phyloP scores from a whole-genome alignment of 2,329 filamentous ascomycete genomes.

The Xenoacremonium recifei region DNA sequence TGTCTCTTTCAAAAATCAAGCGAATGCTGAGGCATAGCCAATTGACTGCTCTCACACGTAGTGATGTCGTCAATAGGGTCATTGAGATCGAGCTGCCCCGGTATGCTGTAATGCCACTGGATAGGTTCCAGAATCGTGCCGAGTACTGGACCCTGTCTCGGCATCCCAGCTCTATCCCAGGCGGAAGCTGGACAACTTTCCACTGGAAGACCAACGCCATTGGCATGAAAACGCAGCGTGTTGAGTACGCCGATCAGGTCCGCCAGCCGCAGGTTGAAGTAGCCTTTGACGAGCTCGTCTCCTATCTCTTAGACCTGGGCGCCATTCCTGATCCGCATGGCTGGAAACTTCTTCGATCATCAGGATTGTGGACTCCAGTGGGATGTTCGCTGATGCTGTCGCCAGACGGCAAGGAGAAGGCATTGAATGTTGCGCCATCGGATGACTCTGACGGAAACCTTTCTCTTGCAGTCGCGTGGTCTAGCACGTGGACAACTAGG shows the following conservation, averaged over 20 bases:
- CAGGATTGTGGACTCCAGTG: slow-evolving; percentile 59
- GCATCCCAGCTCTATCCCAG: slow-evolving; percentile 52
- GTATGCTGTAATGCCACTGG: slow-evolving; percentile 60
- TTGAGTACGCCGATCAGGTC: slow-evolving; percentile 60
- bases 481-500: slow-evolving; percentile 51
- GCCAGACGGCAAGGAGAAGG: slow-evolving; percentile 47
- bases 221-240: slow-evolving; percentile 59
- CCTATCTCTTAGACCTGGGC: slow-evolving; percentile 62
- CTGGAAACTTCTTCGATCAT: slow-evolving; percentile 55
- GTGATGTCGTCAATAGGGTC: slow-evolving; percentile 63
- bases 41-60: slow-evolving; percentile 59
- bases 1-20: slow-evolving; percentile 59
- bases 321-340: slow-evolving; percentile 59
- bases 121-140: slow-evolving; percentile 49
- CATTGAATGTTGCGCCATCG: slow-evolving; percentile 52
- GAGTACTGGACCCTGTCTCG: slow-evolving; percentile 59
- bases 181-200: slow-evolving; percentile 64
- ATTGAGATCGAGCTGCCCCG: slow-evolving; percentile 66
- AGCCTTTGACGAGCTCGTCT: slow-evolving; percentile 58
- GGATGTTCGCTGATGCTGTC: slow-evolving; percentile 56
- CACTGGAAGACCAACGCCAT: slow-evolving; percentile 65
- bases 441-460: slow-evolving; percentile 62
- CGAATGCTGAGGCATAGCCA: slow-evolving; percentile 55
- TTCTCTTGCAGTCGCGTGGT: slow-evolving; percentile 57
- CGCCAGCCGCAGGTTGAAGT: slow-evolving; percentile 53